Conservation (phyloP, 1,139 yeast genomes). For the Suhomyces coccinellae region DNA sequence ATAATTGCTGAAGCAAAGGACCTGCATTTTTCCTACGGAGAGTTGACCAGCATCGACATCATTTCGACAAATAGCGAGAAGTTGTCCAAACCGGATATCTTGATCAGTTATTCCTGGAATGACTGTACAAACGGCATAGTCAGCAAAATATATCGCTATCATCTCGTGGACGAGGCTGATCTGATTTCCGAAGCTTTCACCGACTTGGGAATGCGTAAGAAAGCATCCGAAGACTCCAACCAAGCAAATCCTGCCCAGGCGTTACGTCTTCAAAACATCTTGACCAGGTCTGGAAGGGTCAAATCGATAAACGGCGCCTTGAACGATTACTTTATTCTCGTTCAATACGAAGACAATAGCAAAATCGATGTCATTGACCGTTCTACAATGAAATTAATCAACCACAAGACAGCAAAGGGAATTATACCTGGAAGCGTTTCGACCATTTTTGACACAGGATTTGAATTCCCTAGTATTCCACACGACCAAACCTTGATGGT, state of each 20-base stretch:
- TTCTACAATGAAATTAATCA: slow-evolving; percentile 26
- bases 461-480: slow-evolving; percentile 36
- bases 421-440: slow-evolving; percentile 33
- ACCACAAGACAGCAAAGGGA: slow-evolving; percentile 6
- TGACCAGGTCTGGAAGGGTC: slow-evolving; percentile 23
- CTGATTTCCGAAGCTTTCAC: slow-evolving; percentile 32
- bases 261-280: slow-evolving; percentile 26
- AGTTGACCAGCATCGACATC: slow-evolving; percentile 34
- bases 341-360: slow-evolving; percentile 41
- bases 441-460: slow-evolving; percentile 61
- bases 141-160: slow-evolving; percentile 41
- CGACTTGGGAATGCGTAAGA: slow-evolving; percentile 35
- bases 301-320: slow-evolving; percentile 24
- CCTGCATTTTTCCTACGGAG: slow-evolving; percentile 13
- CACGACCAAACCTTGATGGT: slow-evolving; percentile 35
- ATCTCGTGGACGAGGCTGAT: slow-evolving; percentile 29
- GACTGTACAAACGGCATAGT: slow-evolving; percentile 18
- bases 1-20: slow-evolving; percentile 12
- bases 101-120: slow-evolving; percentile 33
- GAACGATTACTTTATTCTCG: slow-evolving; percentile 26
- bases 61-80: slow-evolving; percentile 44
- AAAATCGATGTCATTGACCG: slow-evolving; percentile 44
- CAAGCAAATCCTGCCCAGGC: slow-evolving; percentile 9
- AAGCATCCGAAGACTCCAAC: slow-evolving; percentile 10
- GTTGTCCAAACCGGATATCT: slow-evolving; percentile 37